Evolutionary conservation across 2,329 filamentous ascomycete genomes (phyloP).

Genomic region (Neurospora sp.): DNA sequence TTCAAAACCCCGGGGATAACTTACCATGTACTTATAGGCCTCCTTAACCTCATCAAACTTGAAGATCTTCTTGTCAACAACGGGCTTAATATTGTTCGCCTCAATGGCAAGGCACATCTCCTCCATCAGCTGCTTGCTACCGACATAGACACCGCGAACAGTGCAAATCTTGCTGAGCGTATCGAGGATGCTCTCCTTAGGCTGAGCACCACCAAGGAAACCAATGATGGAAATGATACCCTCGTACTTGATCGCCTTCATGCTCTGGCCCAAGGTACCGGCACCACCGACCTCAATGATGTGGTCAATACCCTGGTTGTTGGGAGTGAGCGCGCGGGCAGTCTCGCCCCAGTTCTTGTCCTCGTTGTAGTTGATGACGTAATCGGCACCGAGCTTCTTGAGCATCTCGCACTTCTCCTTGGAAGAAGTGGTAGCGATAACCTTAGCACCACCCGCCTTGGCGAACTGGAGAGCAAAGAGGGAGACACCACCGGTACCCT

Average conservation of each 20-base stretch:
- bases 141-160: conserved; percentile 31
- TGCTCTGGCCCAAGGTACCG: conserved; percentile 35
- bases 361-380: conserved; percentile 47
- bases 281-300: conserved; percentile 47
- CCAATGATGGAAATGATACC: conserved; percentile 30
- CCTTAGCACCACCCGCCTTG: conserved; percentile 39
- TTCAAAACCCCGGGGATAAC: conserved; percentile 3
- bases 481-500: conserved; percentile 62
- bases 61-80: conserved; percentile 29
- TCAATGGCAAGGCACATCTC: conserved; percentile 34
- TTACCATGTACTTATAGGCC: conserved; percentile 44
- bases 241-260: conserved; percentile 22
- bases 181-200: conserved; percentile 43
- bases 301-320: conserved; percentile 37
- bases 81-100: conserved; percentile 31
- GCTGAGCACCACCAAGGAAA: conserved; percentile 31
- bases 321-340: conserved; percentile 37
- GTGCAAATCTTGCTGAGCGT: conserved; percentile 29
- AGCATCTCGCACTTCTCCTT: conserved; percentile 35
- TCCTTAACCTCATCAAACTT: conserved; percentile 26
- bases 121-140: conserved; percentile 29
- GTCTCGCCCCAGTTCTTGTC: conserved; percentile 43
- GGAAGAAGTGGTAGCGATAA: conserved; percentile 48
- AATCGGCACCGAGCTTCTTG: conserved; percentile 41
- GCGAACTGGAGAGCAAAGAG: conserved; percentile 52